Conservation (phyloP, 2,329 filamentous ascomycete species). For the Aspergillus costaricaensis region DNA sequence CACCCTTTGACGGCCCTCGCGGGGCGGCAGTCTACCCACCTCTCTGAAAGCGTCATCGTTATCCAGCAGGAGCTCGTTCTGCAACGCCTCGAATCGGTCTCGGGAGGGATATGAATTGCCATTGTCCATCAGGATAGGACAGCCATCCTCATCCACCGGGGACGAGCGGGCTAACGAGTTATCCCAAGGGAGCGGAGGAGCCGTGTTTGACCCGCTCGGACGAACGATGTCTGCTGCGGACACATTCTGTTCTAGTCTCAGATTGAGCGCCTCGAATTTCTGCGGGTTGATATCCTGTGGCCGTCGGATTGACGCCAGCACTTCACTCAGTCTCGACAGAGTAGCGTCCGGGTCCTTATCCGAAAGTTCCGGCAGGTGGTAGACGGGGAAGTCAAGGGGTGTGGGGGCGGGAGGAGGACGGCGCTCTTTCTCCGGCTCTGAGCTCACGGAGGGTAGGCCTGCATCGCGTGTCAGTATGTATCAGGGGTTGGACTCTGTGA, state of each 20-base stretch:
- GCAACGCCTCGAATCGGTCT: conserved; percentile 51
- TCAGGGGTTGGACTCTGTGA: background rate
- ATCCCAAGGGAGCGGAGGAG: conserved; percentile 44
- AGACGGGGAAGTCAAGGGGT: conserved; percentile 55
- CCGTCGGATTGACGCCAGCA: conserved; percentile 47
- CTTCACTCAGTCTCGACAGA: conserved; percentile 43
- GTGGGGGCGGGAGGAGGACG: conserved; percentile 52
- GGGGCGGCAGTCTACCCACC: conserved; percentile 51
- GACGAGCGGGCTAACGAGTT: conserved; percentile 14
- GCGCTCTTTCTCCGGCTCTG: conserved; percentile 46
- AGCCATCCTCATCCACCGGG: conserved; percentile 26
- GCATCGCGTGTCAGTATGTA: conserved; percentile 22
- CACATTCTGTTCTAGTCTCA: conserved; percentile 42
- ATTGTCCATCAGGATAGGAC: conserved; percentile 47
- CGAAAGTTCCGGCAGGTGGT: conserved; percentile 41
- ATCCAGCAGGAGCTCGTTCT: conserved; percentile 54
- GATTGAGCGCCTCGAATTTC: conserved; percentile 45
- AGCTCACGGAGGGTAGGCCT: conserved; percentile 36
- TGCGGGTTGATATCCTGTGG: conserved; percentile 44
- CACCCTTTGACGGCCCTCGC: conserved; percentile 49
- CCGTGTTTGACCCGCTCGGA: conserved; percentile 33
- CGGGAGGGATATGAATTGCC: conserved; percentile 51
- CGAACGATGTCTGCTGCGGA: conserved; percentile 40
- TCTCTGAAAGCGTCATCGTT: conserved; percentile 62
- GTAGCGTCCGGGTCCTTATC: conserved; percentile 37